Conservation (phyloP, 805 yeast genomes). For the Clavispora carvajalis region DNA sequence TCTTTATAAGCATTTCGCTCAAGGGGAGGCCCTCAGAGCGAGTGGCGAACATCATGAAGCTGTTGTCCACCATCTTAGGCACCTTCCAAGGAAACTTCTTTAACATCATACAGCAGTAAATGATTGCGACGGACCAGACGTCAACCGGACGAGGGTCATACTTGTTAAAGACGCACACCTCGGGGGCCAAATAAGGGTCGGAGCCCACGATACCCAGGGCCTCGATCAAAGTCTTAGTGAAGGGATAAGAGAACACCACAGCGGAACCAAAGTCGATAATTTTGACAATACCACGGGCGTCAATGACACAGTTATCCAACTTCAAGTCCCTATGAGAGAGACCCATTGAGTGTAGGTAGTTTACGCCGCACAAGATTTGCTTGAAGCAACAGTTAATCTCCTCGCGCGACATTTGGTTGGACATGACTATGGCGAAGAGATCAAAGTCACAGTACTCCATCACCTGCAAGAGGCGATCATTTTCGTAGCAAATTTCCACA, state of each 20-base stretch:
- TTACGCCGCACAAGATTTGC: constrained; percentile 75
- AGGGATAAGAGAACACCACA: constrained; percentile 86
- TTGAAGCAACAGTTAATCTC: constrained; percentile 89
- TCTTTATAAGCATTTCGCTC: constrained; percentile 52
- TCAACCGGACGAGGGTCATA: constrained; percentile 93
- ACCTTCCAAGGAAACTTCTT: constrained; percentile 94
- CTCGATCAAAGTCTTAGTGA: constrained; percentile 63
- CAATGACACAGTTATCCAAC: constrained; percentile 87
- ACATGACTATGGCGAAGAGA: constrained; percentile 90
- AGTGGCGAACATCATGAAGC: constrained; percentile 77
- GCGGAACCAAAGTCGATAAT: constrained; percentile 93
- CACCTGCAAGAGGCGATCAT: constrained; percentile 80
- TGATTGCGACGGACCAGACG: constrained; percentile 88
- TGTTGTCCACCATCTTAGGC: constrained; percentile 74
- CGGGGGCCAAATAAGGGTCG: constrained; percentile 90
- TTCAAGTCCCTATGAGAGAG: constrained; percentile 89
- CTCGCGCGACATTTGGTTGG: constrained; percentile 73
- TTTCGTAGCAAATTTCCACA: constrained; percentile 84
- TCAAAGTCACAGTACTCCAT: constrained; percentile 95
- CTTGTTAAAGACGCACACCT: constrained; percentile 73
- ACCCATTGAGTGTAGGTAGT: constrained; percentile 79
- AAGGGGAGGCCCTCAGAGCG: constrained; percentile 60
- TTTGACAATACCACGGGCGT: constrained; percentile 76
- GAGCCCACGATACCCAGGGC: constrained; percentile 84
- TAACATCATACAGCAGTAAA: constrained; percentile 86